Evolutionary conservation across 495 filamentous ascomycete genomes (phyloP).

Genomic region (Saxophila tyrrhenica): DNA sequence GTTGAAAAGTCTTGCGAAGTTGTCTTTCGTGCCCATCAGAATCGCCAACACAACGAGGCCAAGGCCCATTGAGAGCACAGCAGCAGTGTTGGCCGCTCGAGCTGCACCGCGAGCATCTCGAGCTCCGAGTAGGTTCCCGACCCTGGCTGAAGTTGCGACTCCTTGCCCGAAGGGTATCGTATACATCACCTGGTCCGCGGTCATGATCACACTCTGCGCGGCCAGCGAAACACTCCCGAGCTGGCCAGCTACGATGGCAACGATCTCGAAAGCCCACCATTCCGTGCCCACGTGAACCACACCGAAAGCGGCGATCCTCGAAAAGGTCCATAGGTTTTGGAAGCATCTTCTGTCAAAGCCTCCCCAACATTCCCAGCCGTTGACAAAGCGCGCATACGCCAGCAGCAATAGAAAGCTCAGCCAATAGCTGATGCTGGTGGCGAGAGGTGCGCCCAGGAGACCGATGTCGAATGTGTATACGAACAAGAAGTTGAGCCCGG

Average conservation of each 20-base stretch:
- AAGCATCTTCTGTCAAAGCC: conserved; percentile 59
- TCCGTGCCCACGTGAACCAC: conserved; percentile 71
- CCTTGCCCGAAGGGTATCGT: conserved; percentile 88
- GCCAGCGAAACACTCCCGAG: conserved; percentile 76
- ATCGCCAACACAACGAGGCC: conserved; percentile 59
- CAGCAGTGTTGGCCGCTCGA: conserved; percentile 66
- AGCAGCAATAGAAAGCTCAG: conserved; percentile 67
- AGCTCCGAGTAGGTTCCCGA: conserved; percentile 75
- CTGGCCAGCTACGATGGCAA: conserved; percentile 76
- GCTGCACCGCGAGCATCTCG: conserved; percentile 55
- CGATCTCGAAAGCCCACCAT: conserved; percentile 96
- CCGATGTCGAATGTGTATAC: conserved; percentile 60
- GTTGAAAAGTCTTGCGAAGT: conserved; percentile 79
- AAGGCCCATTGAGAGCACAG: conserved; percentile 57
- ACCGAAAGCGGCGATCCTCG: conserved; percentile 64
- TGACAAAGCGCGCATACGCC: conserved; percentile 60
- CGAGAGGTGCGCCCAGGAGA: conserved; percentile 70
- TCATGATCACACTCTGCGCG: conserved; percentile 90
- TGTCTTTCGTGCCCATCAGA: conserved; percentile 61
- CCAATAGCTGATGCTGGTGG: conserved; percentile 83
- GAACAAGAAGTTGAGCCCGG: conserved; percentile 66
- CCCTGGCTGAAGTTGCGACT: conserved; percentile 66
- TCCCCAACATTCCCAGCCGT: conserved; percentile 72
- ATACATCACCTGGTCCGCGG: conserved; percentile 82
- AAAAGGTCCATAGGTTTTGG: conserved; percentile 56